These are phyloP conservation scores for Tuber aestivum DNA, from an alignment of 495 filamentous ascomycete genomes.

Conservation along the genomic window DNA sequence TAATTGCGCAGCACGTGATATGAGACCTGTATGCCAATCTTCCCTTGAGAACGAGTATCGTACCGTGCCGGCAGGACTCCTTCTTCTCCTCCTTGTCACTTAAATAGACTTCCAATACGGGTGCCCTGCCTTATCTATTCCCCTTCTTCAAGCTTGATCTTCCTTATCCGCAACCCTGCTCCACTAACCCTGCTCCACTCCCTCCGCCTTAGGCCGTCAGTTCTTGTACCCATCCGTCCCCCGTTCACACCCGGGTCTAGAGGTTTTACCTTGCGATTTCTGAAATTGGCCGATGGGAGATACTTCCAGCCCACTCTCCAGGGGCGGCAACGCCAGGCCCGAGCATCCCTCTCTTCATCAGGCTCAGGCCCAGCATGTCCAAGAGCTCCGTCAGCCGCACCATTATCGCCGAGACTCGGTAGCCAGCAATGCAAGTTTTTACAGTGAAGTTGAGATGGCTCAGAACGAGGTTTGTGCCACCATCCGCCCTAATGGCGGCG, in stretches of 20 bases:
- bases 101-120: background rate
- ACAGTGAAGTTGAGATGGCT: conserved; percentile 98
- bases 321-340: background rate
- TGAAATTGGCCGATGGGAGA: background rate
- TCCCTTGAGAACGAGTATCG: background rate
- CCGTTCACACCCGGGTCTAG: background rate
- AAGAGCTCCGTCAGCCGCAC: background rate
- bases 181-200: background rate
- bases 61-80: background rate
- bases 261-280: background rate
- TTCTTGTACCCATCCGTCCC: background rate
- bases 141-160: background rate
- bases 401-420: conserved; percentile 62
- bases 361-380: background rate
- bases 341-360: background rate
- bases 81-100: background rate
- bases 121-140: background rate
- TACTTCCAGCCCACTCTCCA: background rate
- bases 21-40: background rate
- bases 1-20: background rate
- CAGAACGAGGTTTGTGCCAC: conserved; percentile 68
- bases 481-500: background rate
- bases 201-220: background rate
- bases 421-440: conserved; percentile 74
- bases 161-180: background rate